These are phyloP conservation scores for Rhizoclosmatium globosum DNA, from an alignment of 192 early-diverging fungal species.

Conservation along the genomic window DNA sequence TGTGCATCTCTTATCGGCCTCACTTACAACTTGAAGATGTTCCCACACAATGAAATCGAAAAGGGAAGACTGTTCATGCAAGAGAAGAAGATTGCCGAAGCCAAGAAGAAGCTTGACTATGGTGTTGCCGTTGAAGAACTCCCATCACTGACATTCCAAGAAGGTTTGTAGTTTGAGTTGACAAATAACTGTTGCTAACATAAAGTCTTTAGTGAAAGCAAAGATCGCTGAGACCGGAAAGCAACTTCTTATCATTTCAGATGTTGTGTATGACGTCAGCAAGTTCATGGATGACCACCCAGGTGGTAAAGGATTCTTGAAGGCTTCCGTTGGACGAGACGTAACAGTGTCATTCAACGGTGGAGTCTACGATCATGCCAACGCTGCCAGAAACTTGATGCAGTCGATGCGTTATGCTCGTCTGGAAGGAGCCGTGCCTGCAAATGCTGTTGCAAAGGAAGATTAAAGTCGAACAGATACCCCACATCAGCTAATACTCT, in stretches of 20 bases:
- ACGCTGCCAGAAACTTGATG: slow-evolving; percentile 87
- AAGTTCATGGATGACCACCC: slow-evolving; percentile 90
- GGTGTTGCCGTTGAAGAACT: slow-evolving; percentile 76
- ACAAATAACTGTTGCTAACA: slow-evolving; percentile 35
- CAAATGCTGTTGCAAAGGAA: not conserved
- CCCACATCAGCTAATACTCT: not conserved
- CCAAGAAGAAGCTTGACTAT: slow-evolving; percentile 73
- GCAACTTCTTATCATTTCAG: slow-evolving; percentile 85
- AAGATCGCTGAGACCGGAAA: slow-evolving; percentile 73
- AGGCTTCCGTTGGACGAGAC: slow-evolving; percentile 81
- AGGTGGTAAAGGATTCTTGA: slow-evolving; percentile 80
- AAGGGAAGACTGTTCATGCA: slow-evolving; percentile 77
- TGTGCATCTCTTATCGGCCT: slow-evolving; percentile 47
- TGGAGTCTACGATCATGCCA: slow-evolving; percentile 86
- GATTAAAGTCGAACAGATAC: not conserved
- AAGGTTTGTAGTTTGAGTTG: slow-evolving; percentile 46
- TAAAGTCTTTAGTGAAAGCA: slow-evolving; percentile 50
- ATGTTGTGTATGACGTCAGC: slow-evolving; percentile 63
- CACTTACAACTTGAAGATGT: slow-evolving; percentile 56
- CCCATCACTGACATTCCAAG: slow-evolving; percentile 55
- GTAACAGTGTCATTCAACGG: slow-evolving; percentile 89
- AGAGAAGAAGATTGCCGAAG: slow-evolving; percentile 74
- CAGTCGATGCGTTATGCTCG: slow-evolving; percentile 48
- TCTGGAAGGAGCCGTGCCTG: slow-evolving; percentile 39
- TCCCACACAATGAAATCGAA: slow-evolving; percentile 56